Percentiles rank a stretch among this genome's conserved stretches.
These are phyloP conservation scores for Paramecium biaurelia DNA, from an alignment of 73 alveolate species.

Conservation along the genomic window DNA sequence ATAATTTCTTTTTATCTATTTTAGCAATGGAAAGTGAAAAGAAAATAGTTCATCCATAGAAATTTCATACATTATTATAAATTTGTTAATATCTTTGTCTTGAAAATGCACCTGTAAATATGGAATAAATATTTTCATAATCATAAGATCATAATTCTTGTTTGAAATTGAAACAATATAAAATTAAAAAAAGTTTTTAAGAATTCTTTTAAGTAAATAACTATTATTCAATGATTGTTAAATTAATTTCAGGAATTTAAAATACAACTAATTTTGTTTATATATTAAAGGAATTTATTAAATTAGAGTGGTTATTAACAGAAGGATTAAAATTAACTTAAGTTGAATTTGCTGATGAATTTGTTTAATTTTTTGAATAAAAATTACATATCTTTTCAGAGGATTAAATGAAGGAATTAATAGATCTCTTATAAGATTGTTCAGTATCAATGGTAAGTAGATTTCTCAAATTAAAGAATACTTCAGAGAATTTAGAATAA, in stretches of 20 bases:
- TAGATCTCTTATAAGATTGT: constrained; percentile 17
- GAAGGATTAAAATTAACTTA: constrained; percentile 1
- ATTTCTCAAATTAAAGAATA: not conserved
- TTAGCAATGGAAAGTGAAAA: not conserved
- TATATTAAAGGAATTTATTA: not conserved
- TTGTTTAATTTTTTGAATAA: not conserved
- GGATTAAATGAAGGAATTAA: not conserved
- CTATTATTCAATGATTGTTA: not conserved
- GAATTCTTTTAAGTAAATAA: constrained; percentile 17
- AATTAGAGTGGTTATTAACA: not conserved
- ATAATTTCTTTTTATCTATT: not conserved
- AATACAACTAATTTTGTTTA: not conserved
- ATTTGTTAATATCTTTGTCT: constrained; percentile 22
- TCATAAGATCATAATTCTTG: too few relatives aligned
- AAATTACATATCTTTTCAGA: not conserved
- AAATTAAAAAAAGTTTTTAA: not conserved
- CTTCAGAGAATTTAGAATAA: not conserved
- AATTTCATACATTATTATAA: not conserved
- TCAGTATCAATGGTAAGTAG: not conserved
- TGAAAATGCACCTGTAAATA: not conserved
- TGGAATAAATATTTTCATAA: not conserved
- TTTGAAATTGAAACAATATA: not conserved
- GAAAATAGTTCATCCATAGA: not conserved
- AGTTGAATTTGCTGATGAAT: not conserved
- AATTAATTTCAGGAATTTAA: not conserved